phyloP scores from a whole-genome alignment of 441 rosid genomes.

The Manihot esculenta region DNA sequence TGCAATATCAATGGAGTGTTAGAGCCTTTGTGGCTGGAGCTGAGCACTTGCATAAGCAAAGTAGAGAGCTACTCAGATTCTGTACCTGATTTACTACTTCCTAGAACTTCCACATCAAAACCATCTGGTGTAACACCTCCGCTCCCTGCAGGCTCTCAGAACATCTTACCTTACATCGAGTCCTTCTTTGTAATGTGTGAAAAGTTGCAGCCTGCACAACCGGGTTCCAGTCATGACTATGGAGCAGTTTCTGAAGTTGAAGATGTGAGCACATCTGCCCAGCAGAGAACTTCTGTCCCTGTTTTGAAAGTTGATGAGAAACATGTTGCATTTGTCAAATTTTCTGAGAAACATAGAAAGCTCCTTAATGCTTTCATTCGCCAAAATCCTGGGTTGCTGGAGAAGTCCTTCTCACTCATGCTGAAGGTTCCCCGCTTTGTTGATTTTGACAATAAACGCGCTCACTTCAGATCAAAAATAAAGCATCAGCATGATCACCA shows the following conservation, averaged over 20 bases:
- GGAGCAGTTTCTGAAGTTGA: slow-evolving; percentile 59
- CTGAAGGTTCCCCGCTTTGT: slow-evolving; percentile 90
- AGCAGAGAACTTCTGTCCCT: slow-evolving; percentile 51
- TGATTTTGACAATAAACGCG: slow-evolving; percentile 88
- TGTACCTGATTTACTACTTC: slow-evolving; percentile 35
- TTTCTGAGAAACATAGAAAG: slow-evolving; percentile 87
- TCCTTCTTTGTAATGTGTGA: slow-evolving; percentile 87
- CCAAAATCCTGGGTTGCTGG: slow-evolving; percentile 86
- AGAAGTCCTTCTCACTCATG: slow-evolving; percentile 92
- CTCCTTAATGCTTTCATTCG: slow-evolving; percentile 88
- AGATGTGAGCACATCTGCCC: slow-evolving; percentile 52
- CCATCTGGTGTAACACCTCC: slow-evolving; percentile 64
- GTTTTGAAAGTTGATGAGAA: slow-evolving; percentile 72
- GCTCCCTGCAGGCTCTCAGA: slow-evolving; percentile 94
- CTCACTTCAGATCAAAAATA: slow-evolving; percentile 89
- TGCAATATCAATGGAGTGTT: slow-evolving; percentile 62
- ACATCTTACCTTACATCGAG: slow-evolving; percentile 86
- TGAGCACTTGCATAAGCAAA: slow-evolving; percentile 85
- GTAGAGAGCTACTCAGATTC: slow-evolving; percentile 82
- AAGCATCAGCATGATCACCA: slow-evolving; percentile 93
- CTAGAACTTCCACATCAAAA: slow-evolving; percentile 47
- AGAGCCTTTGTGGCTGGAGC: slow-evolving; percentile 88
- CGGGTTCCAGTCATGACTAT: slow-evolving; percentile 62
- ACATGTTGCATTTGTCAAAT: slow-evolving; percentile 69
- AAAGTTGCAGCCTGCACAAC: slow-evolving; percentile 79